These are phyloP conservation scores for Adansonia digitata DNA, from an alignment of 345 rosid genomes.

Conservation along the genomic window DNA sequence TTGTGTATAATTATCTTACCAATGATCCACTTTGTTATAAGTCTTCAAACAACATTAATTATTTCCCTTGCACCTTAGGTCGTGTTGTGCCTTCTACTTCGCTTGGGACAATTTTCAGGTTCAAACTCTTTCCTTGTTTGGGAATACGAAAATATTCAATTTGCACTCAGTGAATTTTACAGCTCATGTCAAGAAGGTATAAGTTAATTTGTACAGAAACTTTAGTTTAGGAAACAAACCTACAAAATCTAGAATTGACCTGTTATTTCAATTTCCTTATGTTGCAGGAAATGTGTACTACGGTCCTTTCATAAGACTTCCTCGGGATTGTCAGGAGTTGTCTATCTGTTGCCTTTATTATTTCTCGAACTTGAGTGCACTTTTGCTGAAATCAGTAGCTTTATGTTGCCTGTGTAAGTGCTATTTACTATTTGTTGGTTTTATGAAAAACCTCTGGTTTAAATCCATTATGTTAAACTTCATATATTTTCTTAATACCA, in stretches of 20 bases:
- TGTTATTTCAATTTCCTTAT: conserved; percentile 8
- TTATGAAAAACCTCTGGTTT: background rate
- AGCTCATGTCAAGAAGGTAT: conserved; percentile 49
- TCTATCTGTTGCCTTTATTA: conserved; percentile 59
- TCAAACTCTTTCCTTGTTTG: conserved; percentile 32
- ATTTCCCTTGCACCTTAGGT: conserved; percentile 35
- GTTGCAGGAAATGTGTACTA: conserved; percentile 43
- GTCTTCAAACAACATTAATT: background rate
- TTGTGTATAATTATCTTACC: background rate
- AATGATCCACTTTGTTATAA: background rate
- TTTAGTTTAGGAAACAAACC: conserved; percentile 5
- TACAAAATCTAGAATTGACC: background rate
- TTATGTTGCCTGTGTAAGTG: conserved; percentile 68
- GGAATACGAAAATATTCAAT: conserved; percentile 53
- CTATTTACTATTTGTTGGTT: background rate
- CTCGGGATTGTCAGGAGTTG: conserved; percentile 58
- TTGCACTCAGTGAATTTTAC: conserved; percentile 48
- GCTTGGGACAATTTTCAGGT: conserved; percentile 53
- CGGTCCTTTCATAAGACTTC: conserved; percentile 76
- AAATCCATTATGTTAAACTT: background rate
- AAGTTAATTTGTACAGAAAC: background rate
- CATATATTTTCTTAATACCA: background rate
- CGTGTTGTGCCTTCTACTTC: conserved; percentile 62
- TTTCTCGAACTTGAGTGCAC: conserved; percentile 47
- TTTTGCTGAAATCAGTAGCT: conserved; percentile 53